phyloP scores from a whole-genome alignment of 169 alveolate genomes.

The Babesia caballi region DNA sequence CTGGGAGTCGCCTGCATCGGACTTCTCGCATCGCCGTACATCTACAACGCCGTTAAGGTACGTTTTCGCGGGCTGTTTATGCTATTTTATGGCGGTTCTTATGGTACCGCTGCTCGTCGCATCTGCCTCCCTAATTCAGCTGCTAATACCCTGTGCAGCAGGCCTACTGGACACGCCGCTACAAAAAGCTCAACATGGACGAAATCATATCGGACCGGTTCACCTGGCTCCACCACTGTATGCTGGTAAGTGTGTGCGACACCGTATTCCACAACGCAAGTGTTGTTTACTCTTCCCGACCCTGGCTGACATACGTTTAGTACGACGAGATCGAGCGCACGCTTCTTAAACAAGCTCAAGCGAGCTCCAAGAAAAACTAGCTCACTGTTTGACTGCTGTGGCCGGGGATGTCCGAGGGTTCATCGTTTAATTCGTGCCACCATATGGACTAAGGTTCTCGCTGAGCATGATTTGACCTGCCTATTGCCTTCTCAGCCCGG shows the following conservation, averaged over 20 bases:
- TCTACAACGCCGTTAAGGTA: conserved; percentile 14
- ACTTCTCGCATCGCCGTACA: conserved; percentile 19
- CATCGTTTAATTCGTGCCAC: no score
- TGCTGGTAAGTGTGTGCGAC: conserved; percentile 64
- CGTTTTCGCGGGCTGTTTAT: background rate
- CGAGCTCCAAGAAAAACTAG: background rate
- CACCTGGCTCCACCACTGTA: conserved; percentile 77
- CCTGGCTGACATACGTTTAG: conserved; percentile 3
- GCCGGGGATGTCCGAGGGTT: no score
- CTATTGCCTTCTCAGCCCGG: no score
- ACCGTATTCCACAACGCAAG: no score
- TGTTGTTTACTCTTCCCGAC: background rate
- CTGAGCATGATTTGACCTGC: no score
- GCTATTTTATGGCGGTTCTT: background rate
- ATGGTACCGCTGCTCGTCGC: background rate
- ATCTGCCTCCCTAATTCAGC: background rate
- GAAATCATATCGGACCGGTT: conserved; percentile 78
- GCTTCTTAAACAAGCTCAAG: conserved; percentile 25
- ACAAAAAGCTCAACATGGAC: conserved; percentile 70
- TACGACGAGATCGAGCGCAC: conserved; percentile 62
- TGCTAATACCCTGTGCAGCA: conserved; percentile 43
- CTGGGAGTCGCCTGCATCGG: conserved; percentile 22
- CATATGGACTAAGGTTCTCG: no score
- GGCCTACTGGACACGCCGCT: conserved; percentile 73
- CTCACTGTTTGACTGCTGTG: background rate